Evolutionary conservation across 2,329 filamentous ascomycete genomes (phyloP).

Genomic region (Verticillium nonalfalfae): DNA sequence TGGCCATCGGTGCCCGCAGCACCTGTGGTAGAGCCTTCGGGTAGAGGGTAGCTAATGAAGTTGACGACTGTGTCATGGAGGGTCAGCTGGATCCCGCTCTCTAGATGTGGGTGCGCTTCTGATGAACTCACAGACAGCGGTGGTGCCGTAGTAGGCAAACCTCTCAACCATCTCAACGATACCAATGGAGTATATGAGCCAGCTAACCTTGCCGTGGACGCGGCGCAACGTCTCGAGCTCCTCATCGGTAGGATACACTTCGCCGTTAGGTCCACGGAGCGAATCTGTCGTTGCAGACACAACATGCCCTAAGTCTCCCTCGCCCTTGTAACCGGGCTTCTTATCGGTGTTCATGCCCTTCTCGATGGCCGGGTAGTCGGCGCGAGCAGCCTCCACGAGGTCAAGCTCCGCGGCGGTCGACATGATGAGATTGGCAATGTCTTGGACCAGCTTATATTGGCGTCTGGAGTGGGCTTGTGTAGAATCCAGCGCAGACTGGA

Average conservation of each 20-base stretch:
- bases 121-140: conserved; percentile 50
- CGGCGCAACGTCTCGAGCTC: conserved; percentile 45
- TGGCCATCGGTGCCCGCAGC: conserved; percentile 23
- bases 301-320: background rate
- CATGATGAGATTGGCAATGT: background rate
- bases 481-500: background rate
- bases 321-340: background rate
- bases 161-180: conserved; percentile 60
- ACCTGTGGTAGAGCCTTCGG: conserved; percentile 43
- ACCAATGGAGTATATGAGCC: conserved; percentile 50
- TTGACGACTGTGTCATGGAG: conserved; percentile 38
- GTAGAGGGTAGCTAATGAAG: conserved; percentile 51
- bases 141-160: conserved; percentile 60
- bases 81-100: background rate
- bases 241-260: conserved; percentile 44
- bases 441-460: background rate
- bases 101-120: too few relatives aligned
- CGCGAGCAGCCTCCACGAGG: conserved; percentile 6
- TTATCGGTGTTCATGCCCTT: conserved; percentile 4
- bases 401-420: conserved; percentile 7
- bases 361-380: conserved; percentile 5
- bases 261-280: conserved; percentile 9
- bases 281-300: background rate
- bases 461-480: too few relatives aligned
- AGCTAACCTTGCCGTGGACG: conserved; percentile 46